These are phyloP conservation scores for Mycena sanguinolenta DNA, from an alignment of 768 basidiomycete genomes.

Conservation along the genomic window DNA sequence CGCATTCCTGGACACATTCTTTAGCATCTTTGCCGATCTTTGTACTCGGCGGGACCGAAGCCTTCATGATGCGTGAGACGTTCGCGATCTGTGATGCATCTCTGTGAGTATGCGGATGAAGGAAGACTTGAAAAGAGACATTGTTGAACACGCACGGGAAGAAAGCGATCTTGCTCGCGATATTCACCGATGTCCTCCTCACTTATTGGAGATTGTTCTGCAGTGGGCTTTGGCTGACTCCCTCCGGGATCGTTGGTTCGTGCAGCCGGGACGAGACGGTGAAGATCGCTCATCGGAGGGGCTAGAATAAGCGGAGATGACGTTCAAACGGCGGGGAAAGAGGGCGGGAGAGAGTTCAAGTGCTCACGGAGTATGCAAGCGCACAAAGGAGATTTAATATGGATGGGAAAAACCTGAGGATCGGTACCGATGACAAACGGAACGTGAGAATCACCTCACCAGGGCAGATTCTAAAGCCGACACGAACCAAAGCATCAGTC, in stretches of 20 bases:
- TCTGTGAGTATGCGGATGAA: constrained; percentile 3
- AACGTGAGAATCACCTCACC: no score
- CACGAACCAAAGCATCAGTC: no score
- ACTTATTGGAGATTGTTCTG: constrained; percentile 52
- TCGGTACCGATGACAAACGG: no score
- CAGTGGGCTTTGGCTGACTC: background rate
- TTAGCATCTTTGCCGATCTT: constrained; percentile 99
- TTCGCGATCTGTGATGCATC: constrained; percentile 87
- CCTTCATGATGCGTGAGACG: constrained; percentile 98
- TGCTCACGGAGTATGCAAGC: no score
- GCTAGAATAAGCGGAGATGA: background rate
- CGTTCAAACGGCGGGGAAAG: no score
- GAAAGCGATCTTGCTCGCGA: constrained; percentile 93
- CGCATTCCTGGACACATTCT: constrained; percentile 98
- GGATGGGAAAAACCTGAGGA: no score
- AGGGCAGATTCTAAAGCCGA: no score
- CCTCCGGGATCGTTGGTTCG: background rate
- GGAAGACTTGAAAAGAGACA: constrained; percentile 12
- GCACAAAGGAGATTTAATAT: no score
- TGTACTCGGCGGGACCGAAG: constrained; percentile 87
- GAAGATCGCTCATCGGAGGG: background rate
- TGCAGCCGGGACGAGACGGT: background rate
- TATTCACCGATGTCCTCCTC: constrained; percentile 96
- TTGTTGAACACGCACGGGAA: constrained; percentile 77
- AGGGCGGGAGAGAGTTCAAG: no score